Percentiles rank a stretch among this genome's conserved stretches.
phyloP scores from a whole-genome alignment of 164 flowering plant genomes.

The Magnolia kwangsiensis region DNA sequence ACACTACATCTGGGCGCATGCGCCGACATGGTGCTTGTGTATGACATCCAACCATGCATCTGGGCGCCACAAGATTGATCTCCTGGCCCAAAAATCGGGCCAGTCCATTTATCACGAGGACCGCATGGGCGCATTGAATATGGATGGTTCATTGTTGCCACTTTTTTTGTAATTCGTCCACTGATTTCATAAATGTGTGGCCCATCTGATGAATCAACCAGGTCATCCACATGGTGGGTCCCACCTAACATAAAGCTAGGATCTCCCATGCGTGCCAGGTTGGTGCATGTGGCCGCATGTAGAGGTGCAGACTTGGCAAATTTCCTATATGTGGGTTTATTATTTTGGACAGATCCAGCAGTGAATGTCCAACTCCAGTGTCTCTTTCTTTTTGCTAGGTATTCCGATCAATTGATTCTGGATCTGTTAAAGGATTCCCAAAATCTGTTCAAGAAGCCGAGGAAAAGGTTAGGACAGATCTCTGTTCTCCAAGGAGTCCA shows the following conservation, averaged over 20 bases:
- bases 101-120: background rate
- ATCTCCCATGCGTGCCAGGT: background rate
- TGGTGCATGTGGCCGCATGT: background rate
- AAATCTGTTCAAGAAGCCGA: slow-evolving; percentile 48
- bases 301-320: background rate
- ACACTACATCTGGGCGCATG: background rate
- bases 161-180: too few species aligned
- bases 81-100: background rate
- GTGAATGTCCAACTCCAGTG: background rate
- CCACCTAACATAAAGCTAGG: background rate
- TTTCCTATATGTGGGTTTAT: background rate
- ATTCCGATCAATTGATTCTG: slow-evolving; percentile 82
- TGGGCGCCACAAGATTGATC: background rate
- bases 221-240: background rate
- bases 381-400: slow-evolving; percentile 34
- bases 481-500: slow-evolving; percentile 3
- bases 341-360: background rate
- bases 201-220: too few species aligned
- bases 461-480: slow-evolving; percentile 39
- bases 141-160: background rate
- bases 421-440: slow-evolving; percentile 75
- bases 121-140: background rate
- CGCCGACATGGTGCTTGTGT: background rate
- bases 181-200: background rate
- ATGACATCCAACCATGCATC: background rate